Evolutionary conservation across 176 grass and related monocot genomes (phyloP).

Genomic region (Carex cristatella): DNA sequence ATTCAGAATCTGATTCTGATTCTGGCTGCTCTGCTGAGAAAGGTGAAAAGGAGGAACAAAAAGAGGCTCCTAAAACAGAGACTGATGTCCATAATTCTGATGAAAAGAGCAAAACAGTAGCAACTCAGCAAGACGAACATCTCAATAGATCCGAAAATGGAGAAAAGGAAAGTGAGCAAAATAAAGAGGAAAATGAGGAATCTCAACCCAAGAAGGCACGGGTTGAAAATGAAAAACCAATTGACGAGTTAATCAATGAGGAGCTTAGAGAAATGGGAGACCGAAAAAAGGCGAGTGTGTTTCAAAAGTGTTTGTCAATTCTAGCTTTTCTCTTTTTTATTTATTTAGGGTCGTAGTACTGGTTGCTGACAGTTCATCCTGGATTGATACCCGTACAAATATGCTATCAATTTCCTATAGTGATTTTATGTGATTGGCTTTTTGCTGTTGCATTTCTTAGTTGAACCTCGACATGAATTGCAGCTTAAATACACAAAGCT

Average conservation of each 20-base stretch:
- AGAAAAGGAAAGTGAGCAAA: conserved; percentile 26
- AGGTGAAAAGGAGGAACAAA: conserved; percentile 7
- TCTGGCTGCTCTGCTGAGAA: conserved; percentile 28
- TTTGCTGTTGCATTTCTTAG: conserved; percentile 14
- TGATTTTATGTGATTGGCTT: neutral
- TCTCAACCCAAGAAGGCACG: conserved; percentile 60
- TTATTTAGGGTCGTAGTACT: neutral
- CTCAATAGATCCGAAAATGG: neutral
- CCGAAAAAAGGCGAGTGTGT: conserved; percentile 69
- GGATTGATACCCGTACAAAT: neutral
- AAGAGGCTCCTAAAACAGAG: conserved; percentile 15
- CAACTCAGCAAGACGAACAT: conserved; percentile 27
- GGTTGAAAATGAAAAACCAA: conserved; percentile 57
- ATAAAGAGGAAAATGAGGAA: conserved; percentile 32
- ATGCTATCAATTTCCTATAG: neutral
- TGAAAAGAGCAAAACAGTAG: conserved; percentile 28
- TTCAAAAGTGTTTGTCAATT: neutral
- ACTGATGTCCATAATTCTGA: conserved; percentile 28
- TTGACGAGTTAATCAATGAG: conserved; percentile 90
- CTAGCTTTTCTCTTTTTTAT: neutral
- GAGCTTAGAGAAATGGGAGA: conserved; percentile 77
- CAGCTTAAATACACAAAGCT: neutral
- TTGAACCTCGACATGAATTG: neutral
- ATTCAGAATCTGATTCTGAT: conserved; percentile 66
- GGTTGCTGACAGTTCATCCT: neutral